Base-by-base conservation (phyloP, 1,139 yeast genomes). In the Yamadazyma kanchanaburiensis region DNA sequence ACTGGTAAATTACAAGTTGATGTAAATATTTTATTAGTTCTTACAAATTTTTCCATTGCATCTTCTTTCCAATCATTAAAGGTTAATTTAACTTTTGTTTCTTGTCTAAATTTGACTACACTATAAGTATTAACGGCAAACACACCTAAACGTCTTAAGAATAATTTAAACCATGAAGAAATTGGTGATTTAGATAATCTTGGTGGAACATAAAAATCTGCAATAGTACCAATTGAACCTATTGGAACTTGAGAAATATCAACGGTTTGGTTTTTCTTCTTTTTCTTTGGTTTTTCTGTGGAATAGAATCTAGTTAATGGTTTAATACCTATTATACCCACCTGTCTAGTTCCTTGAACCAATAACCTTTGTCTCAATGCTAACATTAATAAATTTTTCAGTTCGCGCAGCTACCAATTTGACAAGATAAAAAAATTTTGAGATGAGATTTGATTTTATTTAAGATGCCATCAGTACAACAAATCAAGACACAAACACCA, bases 181-280 rank as follows among this genome's bases (percentile, higher is more conserved):
- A 64, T 38, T 1, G 74, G 71, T 19, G 56, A 40, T 15, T 40
- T 35, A 16, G 39, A 31, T 34, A 61, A 46, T 31, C 47, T 51
- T 6, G 74, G 74, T 9, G 74, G 71, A 14, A 66, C 46, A 40
- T 68, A 68, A 43, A 61, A 64, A 40, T 66, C 72, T 9, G 70
- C 65, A 48, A 67, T 53, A 7, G 65, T 69, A 3, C 69, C 70
- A 27, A 68, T 55, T 35, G 51, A 52, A 33, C 60, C 56, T 31
- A 67, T 45, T 15, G 74, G 74, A 24, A 68, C 53, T 34, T 58
- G 63, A 11, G 66, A 44, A 28, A 64, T 58, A 38, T 62, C 68
- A 4, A 56, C 55, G 5, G 33, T 41, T 37, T 33, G 41, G 33
- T 45, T 46, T 25, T 45, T 48, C 37, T 45, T 51, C 42, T 49